These are phyloP conservation scores for Kodamaea kakaduensis DNA, from an alignment of 805 yeast species.

Conservation along the genomic window DNA sequence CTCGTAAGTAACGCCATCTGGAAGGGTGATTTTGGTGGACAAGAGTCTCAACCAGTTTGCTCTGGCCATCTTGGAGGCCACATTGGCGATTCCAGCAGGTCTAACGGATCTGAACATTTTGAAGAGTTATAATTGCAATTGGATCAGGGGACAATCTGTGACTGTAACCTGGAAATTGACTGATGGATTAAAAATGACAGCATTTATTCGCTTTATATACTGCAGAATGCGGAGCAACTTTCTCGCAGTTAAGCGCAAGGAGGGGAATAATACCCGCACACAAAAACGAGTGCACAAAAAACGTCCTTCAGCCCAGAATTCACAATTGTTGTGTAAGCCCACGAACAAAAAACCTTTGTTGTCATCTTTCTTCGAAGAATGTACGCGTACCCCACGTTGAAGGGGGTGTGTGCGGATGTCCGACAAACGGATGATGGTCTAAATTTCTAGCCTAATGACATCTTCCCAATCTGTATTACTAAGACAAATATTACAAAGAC, in stretches of 20 bases:
- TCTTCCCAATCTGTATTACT: no score
- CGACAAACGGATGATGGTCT: no score
- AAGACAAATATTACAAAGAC: no score
- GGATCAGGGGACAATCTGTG: no score
- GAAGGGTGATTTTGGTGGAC: constrained; percentile 49
- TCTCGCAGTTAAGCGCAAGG: constrained; percentile 4
- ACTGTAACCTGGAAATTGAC: neutral
- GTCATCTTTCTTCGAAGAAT: no score
- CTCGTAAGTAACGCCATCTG: constrained; percentile 66
- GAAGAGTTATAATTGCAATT: no score
- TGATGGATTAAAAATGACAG: neutral
- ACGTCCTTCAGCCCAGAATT: no score
- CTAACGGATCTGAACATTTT: constrained; percentile 3
- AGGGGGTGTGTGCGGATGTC: no score
- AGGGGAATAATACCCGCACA: constrained; percentile 1
- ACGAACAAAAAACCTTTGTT: no score
- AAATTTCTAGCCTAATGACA: no score
- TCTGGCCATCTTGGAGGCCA: neutral
- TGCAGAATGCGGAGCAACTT: neutral
- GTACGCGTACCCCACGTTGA: no score
- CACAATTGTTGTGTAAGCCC: no score
- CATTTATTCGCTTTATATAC: neutral
- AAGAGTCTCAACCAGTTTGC: constrained; percentile 13
- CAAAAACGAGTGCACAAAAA: constrained; percentile 1
- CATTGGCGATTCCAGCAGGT: constrained; percentile 1